A percentile compares a stretch with the other conserved stretches of the same genome.
Evolutionary conservation across 2,329 filamentous ascomycete genomes (phyloP).

Genomic region (Fusarium anguioides): DNA sequence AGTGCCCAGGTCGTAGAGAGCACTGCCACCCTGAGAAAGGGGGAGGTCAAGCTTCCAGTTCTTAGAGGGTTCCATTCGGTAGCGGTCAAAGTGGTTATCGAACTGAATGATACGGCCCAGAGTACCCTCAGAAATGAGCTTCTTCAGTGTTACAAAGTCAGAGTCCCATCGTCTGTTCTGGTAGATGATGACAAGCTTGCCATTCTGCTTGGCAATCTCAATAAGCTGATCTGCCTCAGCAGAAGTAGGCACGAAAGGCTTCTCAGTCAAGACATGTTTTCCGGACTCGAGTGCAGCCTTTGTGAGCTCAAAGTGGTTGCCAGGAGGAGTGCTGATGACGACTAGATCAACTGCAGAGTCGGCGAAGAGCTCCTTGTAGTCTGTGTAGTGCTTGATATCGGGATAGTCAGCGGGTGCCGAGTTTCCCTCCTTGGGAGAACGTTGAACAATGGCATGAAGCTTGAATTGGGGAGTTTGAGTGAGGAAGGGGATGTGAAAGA

Average conservation of each 20-base stretch:
- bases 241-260: conserved; percentile 81
- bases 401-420: conserved; percentile 78
- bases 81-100: conserved; percentile 83
- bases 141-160: conserved; percentile 77
- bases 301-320: conserved; percentile 74
- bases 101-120: conserved; percentile 82
- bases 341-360: conserved; percentile 76
- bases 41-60: conserved; percentile 75
- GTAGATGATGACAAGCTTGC: conserved; percentile 72
- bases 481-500: conserved; percentile 88
- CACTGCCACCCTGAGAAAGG: conserved; percentile 72
- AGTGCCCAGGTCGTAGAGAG: conserved; percentile 78
- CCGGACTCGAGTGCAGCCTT: conserved; percentile 73
- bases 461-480: conserved; percentile 70
- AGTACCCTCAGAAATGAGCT: conserved; percentile 67
- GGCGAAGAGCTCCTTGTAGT: conserved; percentile 70
- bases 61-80: conserved; percentile 67
- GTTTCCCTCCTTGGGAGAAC: conserved; percentile 70
- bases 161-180: conserved; percentile 83
- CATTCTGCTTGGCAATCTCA: conserved; percentile 61
- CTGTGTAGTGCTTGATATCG: conserved; percentile 70
- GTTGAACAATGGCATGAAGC: conserved; percentile 81
- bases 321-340: conserved; percentile 76
- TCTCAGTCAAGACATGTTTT: conserved; percentile 85
- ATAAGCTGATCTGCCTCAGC: conserved; percentile 74